A percentile compares a stretch with the other conserved stretches of the same genome.
These are phyloP conservation scores for Bremia lactucae DNA, from an alignment of 352 stramenopile species.

Conservation along the genomic window DNA sequence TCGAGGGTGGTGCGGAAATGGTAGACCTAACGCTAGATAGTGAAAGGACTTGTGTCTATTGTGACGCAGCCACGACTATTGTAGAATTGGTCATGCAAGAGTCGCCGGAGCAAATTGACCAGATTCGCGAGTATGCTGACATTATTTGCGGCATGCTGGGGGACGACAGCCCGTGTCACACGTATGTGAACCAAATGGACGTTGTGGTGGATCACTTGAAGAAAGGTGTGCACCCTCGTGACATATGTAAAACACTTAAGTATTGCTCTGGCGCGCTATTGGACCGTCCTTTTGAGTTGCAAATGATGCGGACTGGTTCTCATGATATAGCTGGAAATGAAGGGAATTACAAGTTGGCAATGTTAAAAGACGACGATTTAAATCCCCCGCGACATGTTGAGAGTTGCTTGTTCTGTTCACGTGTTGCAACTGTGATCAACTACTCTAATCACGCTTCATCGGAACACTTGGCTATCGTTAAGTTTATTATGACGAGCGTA, in stretches of 20 bases:
- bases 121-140: constrained; percentile 38
- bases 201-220: constrained; percentile 35
- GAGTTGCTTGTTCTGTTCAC: constrained; percentile 49
- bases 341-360: neutral
- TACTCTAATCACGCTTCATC: constrained; percentile 31
- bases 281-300: constrained; percentile 2
- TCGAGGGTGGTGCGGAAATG: neutral
- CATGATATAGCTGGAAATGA: constrained; percentile 12
- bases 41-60: constrained; percentile 50
- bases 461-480: constrained; percentile 35
- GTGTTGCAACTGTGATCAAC: constrained; percentile 30
- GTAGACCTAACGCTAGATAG: constrained; percentile 1
- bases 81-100: constrained; percentile 39
- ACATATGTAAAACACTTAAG: constrained; percentile 34
- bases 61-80: constrained; percentile 37
- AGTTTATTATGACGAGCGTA: constrained; percentile 32
- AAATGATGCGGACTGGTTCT: constrained; percentile 10
- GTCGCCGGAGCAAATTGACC: constrained; percentile 29
- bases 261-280: constrained; percentile 20
- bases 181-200: constrained; percentile 35
- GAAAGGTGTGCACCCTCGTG: constrained; percentile 30
- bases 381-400: constrained; percentile 5
- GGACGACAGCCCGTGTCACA: constrained; percentile 35
- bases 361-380: constrained; percentile 6
- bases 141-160: constrained; percentile 47